These are phyloP conservation scores for Effrenium voratum DNA, from an alignment of 73 alveolate species.

Conservation along the genomic window DNA sequence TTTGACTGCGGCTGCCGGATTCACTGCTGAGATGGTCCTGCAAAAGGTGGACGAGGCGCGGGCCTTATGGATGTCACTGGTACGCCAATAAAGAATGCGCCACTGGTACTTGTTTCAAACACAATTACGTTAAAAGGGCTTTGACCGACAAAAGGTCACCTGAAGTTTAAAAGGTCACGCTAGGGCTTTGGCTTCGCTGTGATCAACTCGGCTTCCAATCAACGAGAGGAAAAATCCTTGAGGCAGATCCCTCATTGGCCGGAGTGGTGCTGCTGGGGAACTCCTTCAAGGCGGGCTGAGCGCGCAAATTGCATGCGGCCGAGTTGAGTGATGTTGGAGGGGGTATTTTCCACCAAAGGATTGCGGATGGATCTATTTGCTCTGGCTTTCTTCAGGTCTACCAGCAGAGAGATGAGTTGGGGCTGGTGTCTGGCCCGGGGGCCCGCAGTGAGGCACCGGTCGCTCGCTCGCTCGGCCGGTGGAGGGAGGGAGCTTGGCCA, in stretches of 20 bases:
- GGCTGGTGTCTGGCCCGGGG: constrained; percentile 70
- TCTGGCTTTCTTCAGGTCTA: too few species aligned
- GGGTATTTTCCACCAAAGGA: not conserved
- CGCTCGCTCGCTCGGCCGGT: too few species aligned
- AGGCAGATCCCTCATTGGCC: constrained; percentile 7
- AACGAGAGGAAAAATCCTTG: too few species aligned
- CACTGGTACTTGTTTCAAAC: too few species aligned
- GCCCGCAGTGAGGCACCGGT: constrained; percentile 20
- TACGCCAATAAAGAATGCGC: too few species aligned
- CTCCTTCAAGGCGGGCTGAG: constrained; percentile 56
- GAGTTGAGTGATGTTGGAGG: not conserved
- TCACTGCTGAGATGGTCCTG: too few species aligned
- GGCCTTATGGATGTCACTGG: too few species aligned
- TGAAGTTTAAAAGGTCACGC: not conserved
- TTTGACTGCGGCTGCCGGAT: too few species aligned
- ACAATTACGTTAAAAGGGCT: too few species aligned
- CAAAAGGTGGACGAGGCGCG: too few species aligned
- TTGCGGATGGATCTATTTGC: not conserved
- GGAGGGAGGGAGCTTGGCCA: too few species aligned
- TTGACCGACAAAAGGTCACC: not conserved
- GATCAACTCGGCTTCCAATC: too few species aligned
- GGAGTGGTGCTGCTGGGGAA: constrained; percentile 54
- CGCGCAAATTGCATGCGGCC: not conserved
- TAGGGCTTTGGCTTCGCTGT: not conserved
- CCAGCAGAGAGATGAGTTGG: constrained; percentile 66